Percentiles rank a stretch among this genome's conserved stretches.
These are phyloP conservation scores for Pleurotus citrinopileatus DNA, from an alignment of 768 basidiomycete species.

Conservation along the genomic window DNA sequence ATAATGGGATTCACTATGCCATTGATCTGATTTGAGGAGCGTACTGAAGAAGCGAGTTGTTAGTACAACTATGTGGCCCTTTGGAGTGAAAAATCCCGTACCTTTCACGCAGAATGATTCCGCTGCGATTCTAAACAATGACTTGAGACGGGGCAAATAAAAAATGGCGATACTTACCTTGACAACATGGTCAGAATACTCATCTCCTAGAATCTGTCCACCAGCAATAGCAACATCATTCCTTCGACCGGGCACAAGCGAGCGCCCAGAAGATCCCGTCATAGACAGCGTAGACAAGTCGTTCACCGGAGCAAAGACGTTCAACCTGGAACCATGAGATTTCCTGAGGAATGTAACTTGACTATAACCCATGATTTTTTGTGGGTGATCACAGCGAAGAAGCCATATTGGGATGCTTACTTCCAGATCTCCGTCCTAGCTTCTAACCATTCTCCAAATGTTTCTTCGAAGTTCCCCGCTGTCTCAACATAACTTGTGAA, in stretches of 20 bases:
- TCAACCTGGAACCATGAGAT: slow-evolving; percentile 74
- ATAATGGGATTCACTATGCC: slow-evolving; percentile 70
- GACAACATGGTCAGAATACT: slow-evolving; percentile 93
- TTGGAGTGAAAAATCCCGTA: slow-evolving; percentile 27
- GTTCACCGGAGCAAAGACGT: slow-evolving; percentile 88
- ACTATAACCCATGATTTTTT: slow-evolving; percentile 32
- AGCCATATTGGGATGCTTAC: slow-evolving; percentile 40
- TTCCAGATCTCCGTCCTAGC: slow-evolving; percentile 92
- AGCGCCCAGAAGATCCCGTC: slow-evolving; percentile 53
- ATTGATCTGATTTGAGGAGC: slow-evolving; percentile 90
- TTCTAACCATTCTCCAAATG: slow-evolving; percentile 87
- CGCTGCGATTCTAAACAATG: slow-evolving; percentile 72
- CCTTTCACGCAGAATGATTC: slow-evolving; percentile 92
- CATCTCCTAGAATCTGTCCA: slow-evolving; percentile 88
- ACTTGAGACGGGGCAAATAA: not conserved
- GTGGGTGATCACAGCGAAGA: not conserved
- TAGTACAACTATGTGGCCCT: too few species aligned
- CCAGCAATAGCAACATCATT: slow-evolving; percentile 75
- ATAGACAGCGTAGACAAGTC: slow-evolving; percentile 84
- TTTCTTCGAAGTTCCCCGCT: slow-evolving; percentile 56
- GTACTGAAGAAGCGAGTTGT: slow-evolving; percentile 43
- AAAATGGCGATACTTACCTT: slow-evolving; percentile 45
- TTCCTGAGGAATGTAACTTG: slow-evolving; percentile 87
- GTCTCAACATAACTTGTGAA: slow-evolving; percentile 86
- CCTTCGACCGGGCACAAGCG: slow-evolving; percentile 63